A percentile compares a stretch with the other conserved stretches of the same genome.
Conservation (phyloP, 2,329 filamentous ascomycete genomes). For the Raffaelea ambrosiae region DNA sequence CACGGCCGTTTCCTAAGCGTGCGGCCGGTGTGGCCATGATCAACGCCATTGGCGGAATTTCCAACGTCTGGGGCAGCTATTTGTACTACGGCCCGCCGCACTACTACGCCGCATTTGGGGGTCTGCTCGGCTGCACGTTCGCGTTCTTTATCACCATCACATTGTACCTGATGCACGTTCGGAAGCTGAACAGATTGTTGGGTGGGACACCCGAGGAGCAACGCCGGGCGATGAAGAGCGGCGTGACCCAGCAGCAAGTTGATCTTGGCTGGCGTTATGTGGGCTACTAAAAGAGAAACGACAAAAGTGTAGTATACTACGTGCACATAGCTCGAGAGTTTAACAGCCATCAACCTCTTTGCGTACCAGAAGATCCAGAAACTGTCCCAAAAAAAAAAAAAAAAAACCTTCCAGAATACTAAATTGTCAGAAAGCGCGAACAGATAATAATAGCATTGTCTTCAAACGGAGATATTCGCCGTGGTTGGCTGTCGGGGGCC, state of each 20-base stretch:
- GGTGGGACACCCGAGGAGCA: conserved; percentile 13
- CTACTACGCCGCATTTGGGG: conserved; percentile 16
- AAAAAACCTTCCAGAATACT: too few species aligned
- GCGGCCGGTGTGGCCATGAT: conserved; percentile 31
- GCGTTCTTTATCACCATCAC: conserved; percentile 15
- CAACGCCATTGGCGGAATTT: conserved; percentile 26
- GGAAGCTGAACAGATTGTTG: conserved; percentile 14
- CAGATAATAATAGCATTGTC: too few species aligned
- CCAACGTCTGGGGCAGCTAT: conserved; percentile 26
- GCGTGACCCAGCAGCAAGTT: conserved; percentile 17
- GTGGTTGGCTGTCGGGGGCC: too few species aligned
- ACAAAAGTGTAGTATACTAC: too few species aligned
- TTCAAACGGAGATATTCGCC: too few species aligned
- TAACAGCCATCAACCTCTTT: too few species aligned
- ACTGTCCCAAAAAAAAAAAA: too few species aligned
- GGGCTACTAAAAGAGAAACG: not conserved
- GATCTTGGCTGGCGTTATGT: conserved; percentile 18
- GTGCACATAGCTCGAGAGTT: too few species aligned
- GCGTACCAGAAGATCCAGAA: too few species aligned
- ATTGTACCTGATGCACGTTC: conserved; percentile 14
- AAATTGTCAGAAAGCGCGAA: not conserved
- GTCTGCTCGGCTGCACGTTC: conserved; percentile 14
- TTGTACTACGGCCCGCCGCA: conserved; percentile 19
- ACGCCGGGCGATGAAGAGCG: conserved; percentile 14
- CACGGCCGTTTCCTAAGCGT: conserved; percentile 30